phyloP scores from a whole-genome alignment of 805 yeast species.

The Candida orba region DNA sequence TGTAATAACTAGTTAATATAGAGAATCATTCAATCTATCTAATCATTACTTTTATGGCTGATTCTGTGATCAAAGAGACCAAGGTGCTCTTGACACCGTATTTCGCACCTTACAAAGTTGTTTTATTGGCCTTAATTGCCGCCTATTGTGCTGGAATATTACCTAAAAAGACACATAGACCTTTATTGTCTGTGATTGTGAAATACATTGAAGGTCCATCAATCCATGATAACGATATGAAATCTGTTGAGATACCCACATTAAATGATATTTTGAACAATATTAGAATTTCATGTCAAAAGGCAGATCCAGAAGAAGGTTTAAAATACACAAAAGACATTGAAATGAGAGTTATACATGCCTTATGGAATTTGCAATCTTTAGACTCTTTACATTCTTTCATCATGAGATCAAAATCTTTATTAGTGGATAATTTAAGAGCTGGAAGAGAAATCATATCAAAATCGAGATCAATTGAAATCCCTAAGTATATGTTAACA shows the following conservation, averaged over 20 bases:
- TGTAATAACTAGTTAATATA: too few species aligned
- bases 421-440: constrained; percentile 29
- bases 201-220: constrained; percentile 34
- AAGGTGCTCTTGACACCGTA: constrained; percentile 28
- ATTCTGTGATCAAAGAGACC: background rate
- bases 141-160: constrained; percentile 37
- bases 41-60: too few species aligned
- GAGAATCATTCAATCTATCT: too few species aligned
- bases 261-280: constrained; percentile 25
- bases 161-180: constrained; percentile 32
- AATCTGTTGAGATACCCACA: constrained; percentile 27
- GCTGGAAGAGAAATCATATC: constrained; percentile 25
- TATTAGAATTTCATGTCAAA: constrained; percentile 16
- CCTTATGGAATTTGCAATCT: constrained; percentile 41
- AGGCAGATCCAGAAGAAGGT: constrained; percentile 18
- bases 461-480: constrained; percentile 4
- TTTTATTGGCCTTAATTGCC: constrained; percentile 40
- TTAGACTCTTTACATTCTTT: constrained; percentile 41
- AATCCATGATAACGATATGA: constrained; percentile 8
- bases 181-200: constrained; percentile 36
- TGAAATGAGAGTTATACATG: constrained; percentile 26
- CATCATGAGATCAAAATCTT: constrained; percentile 24
- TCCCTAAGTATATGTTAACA: constrained; percentile 25
- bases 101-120: constrained; percentile 49
- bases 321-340: constrained; percentile 22